These are phyloP conservation scores for Lophiostoma macrostomum DNA, from an alignment of 495 filamentous ascomycete species.

Conservation along the genomic window DNA sequence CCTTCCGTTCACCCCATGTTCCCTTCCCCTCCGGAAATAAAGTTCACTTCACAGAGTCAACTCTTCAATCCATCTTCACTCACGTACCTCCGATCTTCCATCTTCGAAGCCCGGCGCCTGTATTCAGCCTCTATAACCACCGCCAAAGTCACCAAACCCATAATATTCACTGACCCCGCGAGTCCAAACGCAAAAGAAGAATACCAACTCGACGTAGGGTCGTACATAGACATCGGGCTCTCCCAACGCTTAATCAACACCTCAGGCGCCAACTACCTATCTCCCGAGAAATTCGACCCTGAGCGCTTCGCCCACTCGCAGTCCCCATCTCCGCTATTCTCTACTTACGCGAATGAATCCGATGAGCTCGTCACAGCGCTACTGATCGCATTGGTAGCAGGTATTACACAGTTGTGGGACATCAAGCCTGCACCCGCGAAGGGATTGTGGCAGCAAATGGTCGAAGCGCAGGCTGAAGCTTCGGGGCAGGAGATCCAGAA, in stretches of 20 bases:
- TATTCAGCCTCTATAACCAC: conserved; percentile 11
- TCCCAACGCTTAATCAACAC: conserved; percentile 25
- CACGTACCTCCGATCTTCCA: conserved; percentile 41
- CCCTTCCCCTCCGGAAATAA: conserved; percentile 44
- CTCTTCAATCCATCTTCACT: conserved; percentile 37
- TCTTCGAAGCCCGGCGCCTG: conserved; percentile 19
- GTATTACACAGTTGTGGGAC: conserved; percentile 26
- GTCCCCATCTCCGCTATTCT: neutral
- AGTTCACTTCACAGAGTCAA: conserved; percentile 7
- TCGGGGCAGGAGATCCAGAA: conserved; percentile 29
- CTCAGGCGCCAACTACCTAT: conserved; percentile 13
- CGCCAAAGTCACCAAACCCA: neutral
- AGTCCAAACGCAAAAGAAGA: neutral
- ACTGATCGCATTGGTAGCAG: conserved; percentile 9
- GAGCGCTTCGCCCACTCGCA: conserved; percentile 18
- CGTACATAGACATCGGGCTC: conserved; percentile 22
- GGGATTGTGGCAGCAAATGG: conserved; percentile 16
- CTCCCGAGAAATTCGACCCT: conserved; percentile 9
- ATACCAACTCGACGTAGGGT: conserved; percentile 13
- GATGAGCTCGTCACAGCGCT: conserved; percentile 10
- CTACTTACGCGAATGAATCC: neutral
- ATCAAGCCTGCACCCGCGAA: conserved; percentile 24
- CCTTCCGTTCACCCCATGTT: conserved; percentile 52
- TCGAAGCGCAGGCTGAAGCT: conserved; percentile 29
- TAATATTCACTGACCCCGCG: neutral